Evolutionary conservation across 225 moss, liverwort and hornwort genomes (phyloP).

Genomic region (Bryum argenteum): DNA sequence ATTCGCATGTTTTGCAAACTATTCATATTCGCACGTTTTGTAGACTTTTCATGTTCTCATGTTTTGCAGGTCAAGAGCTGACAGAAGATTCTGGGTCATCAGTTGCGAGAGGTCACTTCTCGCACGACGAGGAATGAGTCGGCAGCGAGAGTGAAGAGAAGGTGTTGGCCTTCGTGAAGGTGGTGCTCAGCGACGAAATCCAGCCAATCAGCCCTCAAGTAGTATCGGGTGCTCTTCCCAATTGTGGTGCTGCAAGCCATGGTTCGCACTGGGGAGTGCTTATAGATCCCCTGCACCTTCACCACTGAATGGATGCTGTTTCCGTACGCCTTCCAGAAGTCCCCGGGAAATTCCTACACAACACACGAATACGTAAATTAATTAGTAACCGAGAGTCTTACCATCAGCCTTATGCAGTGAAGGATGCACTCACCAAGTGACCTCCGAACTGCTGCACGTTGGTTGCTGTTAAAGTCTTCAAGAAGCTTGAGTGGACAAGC

Average conservation of each 20-base stretch:
- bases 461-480: constrained; percentile 21
- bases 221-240: neutral
- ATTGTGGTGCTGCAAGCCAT: neutral
- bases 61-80: no score
- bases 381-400: neutral
- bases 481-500: constrained; percentile 23
- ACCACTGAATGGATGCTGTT: constrained; percentile 12
- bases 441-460: neutral
- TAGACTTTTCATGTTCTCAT: no score
- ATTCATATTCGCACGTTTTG: no score
- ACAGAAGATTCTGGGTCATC: neutral
- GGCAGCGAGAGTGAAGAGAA: constrained; percentile 15
- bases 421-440: constrained; percentile 10
- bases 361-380: neutral
- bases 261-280: constrained; percentile 15
- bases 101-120: neutral
- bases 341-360: constrained; percentile 28
- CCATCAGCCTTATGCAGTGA: neutral
- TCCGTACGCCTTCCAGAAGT: constrained; percentile 16
- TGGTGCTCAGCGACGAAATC: constrained; percentile 14
- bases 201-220: constrained; percentile 13
- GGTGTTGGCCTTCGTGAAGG: constrained; percentile 25
- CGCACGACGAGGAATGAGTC: constrained; percentile 35
- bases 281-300: constrained; percentile 31
- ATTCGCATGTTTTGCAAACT: no score